Evolutionary conservation across 2,329 filamentous ascomycete genomes (phyloP), one percentile per base, ranked within the genome.

Genomic region (Pyricularia pennisetigena): DNA sequence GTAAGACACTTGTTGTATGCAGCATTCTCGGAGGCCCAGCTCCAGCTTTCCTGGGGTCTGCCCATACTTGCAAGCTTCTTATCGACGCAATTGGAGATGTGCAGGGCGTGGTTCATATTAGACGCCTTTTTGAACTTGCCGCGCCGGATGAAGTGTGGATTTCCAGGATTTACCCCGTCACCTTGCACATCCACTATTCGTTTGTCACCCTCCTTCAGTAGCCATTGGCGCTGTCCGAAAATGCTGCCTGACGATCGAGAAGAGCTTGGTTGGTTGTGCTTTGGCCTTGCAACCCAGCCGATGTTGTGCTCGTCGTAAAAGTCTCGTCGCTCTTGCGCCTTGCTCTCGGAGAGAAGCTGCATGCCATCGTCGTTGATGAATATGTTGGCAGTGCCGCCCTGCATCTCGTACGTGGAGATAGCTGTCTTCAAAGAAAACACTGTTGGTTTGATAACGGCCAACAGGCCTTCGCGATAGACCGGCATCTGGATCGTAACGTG

Each of bases 401-500:
- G 90, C 24, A 91, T 82, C 75, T 92, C 90, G 74, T 92, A 93
- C 0, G 88, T 91, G 32, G 88, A 90, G 74, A 92, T 92, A 70
- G 90, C 90, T 72, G 89, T 85, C 79, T 93, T 93, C 78, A 94
- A 85, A 1, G 90, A 93, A 73, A 87, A 88, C 73, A 94, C 86
- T 0, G 91, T 94, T 8, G 91, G 91, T 23, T 83, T 85, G 73
- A 94, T 93, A 76, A 96, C 92, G 70, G 82, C 86, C 49, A 80
- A 80, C 2, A 96, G 83, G 71, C 92, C 91, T 76, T 96, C 92
- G 77, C 94, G 95, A 81, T 95, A 96, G 0, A 96, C 91, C 4
- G 92, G 92, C 76, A 91, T 94, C 75, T 97, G 92, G 61, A 96
- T 90, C 3, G 91, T 94, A 71, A 92, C 83, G 74, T 92, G 91